Conservation (phyloP, 163 green algal species). For the Chloroidium sp. region DNA sequence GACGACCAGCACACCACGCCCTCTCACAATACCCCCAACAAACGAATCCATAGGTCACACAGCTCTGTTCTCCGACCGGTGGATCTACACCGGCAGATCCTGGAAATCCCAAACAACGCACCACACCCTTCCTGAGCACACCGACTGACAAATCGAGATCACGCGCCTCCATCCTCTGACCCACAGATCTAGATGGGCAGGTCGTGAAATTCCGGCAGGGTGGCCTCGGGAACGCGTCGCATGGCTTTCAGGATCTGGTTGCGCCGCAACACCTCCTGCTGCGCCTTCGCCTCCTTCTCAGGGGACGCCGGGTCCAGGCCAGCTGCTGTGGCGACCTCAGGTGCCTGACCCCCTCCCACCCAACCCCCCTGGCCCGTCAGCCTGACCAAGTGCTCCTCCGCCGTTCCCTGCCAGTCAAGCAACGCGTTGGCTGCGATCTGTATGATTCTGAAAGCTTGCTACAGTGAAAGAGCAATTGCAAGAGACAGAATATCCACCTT, state of each 20-base stretch:
- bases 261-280: background rate
- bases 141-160: too few species aligned
- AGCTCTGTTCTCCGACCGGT: too few species aligned
- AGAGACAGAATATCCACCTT: background rate
- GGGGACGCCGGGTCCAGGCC: background rate
- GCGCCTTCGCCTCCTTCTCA: background rate
- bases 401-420: constrained; percentile 26
- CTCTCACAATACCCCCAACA: too few species aligned
- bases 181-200: background rate
- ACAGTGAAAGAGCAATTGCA: background rate
- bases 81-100: too few species aligned
- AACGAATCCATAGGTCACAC: too few species aligned
- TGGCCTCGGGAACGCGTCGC: background rate
- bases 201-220: background rate
- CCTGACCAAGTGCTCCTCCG: constrained; percentile 59
- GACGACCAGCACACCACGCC: too few species aligned
- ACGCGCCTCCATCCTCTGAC: too few species aligned
- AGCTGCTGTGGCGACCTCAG: background rate
- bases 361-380: constrained; percentile 4
- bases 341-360: background rate
- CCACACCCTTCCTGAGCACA: too few species aligned
- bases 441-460: too few species aligned
- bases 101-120: too few species aligned
- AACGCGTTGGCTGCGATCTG: background rate
- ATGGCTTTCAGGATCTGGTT: background rate